phyloP scores from a whole-genome alignment of 768 basidiomycete genomes.

The Pholiota microspora region DNA sequence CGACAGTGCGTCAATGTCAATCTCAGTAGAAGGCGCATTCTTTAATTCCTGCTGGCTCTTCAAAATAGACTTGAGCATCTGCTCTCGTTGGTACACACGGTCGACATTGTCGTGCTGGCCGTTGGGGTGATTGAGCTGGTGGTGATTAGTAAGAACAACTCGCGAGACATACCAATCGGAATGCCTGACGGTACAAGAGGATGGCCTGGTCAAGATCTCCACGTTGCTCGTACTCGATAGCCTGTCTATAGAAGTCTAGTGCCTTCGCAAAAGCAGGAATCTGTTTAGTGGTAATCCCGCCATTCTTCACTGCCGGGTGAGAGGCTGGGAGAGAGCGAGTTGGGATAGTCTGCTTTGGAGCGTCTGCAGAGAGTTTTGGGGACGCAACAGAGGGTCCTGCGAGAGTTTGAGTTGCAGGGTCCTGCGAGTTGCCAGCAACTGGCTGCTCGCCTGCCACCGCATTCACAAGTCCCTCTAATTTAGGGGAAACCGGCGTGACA shows the following conservation, averaged over 20 bases:
- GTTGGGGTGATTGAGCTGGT: constrained; percentile 6
- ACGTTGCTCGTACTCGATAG: constrained; percentile 70
- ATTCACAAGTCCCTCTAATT: not conserved
- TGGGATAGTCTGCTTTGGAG: not conserved
- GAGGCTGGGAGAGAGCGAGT: constrained; percentile 5
- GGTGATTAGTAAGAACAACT: constrained; percentile 1
- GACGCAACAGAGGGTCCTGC: not conserved
- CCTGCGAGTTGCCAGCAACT: not conserved
- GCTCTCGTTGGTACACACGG: constrained; percentile 59
- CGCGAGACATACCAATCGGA: constrained; percentile 48
- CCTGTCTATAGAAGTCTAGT: constrained; percentile 64
- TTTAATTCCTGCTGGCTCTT: constrained; percentile 23
- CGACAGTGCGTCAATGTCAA: constrained; percentile 29
- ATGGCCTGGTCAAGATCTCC: constrained; percentile 78
- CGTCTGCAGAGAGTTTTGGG: not conserved
- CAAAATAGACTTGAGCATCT: constrained; percentile 39
- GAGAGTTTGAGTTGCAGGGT: not conserved
- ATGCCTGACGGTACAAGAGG: constrained; percentile 74
- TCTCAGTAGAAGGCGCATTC: constrained; percentile 6
- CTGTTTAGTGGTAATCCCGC: constrained; percentile 13
- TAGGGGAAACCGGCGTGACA: not conserved
- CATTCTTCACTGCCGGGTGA: constrained; percentile 26
- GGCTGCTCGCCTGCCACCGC: not conserved
- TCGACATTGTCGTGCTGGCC: constrained; percentile 68
- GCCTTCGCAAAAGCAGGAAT: constrained; percentile 44